Percentiles rank a stretch among this genome's conserved stretches.
Evolutionary conservation across 2,329 filamentous ascomycete species (phyloP).

Genomic region (Phyllosticta capitalensis): DNA sequence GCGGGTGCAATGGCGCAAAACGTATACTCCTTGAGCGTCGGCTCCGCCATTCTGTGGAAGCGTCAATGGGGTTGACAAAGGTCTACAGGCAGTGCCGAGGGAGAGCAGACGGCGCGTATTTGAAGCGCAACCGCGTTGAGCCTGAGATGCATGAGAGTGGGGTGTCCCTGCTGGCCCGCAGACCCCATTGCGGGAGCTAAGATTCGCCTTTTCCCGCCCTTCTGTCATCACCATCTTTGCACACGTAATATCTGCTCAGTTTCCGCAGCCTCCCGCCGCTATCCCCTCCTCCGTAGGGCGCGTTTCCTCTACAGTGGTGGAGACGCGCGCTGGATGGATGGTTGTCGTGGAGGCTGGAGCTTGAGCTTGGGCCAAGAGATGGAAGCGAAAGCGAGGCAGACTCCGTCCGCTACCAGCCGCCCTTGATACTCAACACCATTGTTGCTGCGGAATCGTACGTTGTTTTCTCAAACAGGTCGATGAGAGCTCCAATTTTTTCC

Average conservation of each 20-base stretch:
- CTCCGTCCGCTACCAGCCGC: not conserved
- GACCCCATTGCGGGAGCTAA: not conserved
- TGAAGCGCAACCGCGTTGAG: not conserved
- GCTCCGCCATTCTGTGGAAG: not conserved
- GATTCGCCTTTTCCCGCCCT: not conserved
- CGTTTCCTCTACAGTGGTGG: not conserved
- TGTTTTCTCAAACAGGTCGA: too few relatives aligned
- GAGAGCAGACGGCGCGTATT: not conserved
- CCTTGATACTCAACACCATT: not conserved
- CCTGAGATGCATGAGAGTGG: not conserved
- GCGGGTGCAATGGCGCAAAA: constrained; percentile 12
- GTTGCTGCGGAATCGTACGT: not conserved
- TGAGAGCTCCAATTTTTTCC: too few relatives aligned
- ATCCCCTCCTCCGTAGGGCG: not conserved
- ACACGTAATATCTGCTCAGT: not conserved
- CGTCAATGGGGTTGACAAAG: not conserved
- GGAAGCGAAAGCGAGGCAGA: not conserved
- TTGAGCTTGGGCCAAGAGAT: not conserved
- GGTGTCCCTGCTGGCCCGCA: not conserved
- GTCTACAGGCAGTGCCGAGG: not conserved
- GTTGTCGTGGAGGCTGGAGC: not conserved
- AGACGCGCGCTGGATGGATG: not conserved
- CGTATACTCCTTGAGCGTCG: constrained; percentile 4
- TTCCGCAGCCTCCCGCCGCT: not conserved
- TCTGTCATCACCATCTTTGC: not conserved